Base-by-base conservation (phyloP, 768 basidiomycete genomes). In the Collybiopsis luxurians region DNA sequence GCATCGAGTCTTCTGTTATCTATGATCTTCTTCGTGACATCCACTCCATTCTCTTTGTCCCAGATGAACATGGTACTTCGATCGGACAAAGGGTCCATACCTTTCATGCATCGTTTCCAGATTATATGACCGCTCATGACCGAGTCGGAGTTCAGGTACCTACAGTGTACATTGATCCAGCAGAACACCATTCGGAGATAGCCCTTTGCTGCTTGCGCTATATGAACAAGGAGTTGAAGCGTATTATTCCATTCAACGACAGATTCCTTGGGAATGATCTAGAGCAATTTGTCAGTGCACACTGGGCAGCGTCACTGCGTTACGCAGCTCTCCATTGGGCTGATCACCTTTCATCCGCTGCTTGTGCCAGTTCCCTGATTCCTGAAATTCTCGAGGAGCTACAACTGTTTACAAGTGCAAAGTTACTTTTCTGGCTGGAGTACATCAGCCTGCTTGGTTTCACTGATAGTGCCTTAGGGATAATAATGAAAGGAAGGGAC, bases 291-390 rank as follows among this genome's bases (percentile, higher is more conserved):
- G 6, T 36, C 12, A 6, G 31, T 13, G 21, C 19, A n/a, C 19
- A 36, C 38, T 17, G 36, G 12, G 36, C 50, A 17, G 15, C 21
- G 24, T n/a, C 34, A 6, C 50, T 51, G 11, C 36, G 36, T 39
- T 51, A 51, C 21, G 50, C 50, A 23, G 34, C 24, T 34, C n/a
- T 51, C 24, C 26, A 51, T 27, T 51, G 50, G 50, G 50, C 36
- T 11, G 50, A 51, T 17, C 50, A 51, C 26, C 26, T 51, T 4
- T 51, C 36, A 27, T 38, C 36, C 17, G 13, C 12, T 36, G 2
- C 23, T 12, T 19, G n/a, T 21, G 27, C 28, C 11, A 12, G 23
- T 10, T 12, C 34, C 4, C 34, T 12, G 9, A 17, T 36, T 12
- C n/a, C 24, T 36, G 36, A 24, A 3, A 5, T 51, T 15, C 12